Conservation (phyloP, 148 eudicot species). For the Dianthus caryophyllus region DNA sequence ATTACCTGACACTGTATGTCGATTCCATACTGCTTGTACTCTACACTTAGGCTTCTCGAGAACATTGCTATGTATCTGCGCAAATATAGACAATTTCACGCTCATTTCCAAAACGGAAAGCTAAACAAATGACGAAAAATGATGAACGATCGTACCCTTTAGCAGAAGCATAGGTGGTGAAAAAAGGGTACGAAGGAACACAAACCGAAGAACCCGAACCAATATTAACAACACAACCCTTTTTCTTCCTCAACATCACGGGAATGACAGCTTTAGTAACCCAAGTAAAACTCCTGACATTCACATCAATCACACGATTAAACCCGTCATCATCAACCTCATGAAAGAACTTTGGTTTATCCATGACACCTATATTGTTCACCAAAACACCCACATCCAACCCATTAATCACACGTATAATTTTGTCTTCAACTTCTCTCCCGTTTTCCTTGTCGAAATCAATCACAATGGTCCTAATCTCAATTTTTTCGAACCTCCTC, state of each 20-base stretch:
- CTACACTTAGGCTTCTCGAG: constrained; percentile 62
- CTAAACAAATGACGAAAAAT: too few relatives aligned
- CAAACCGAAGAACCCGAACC: constrained; percentile 67
- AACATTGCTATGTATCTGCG: constrained; percentile 65
- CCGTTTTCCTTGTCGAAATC: constrained; percentile 54
- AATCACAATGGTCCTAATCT: constrained; percentile 54
- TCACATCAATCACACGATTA: constrained; percentile 45
- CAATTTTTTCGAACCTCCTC: constrained; percentile 18
- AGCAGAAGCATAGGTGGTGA: constrained; percentile 58
- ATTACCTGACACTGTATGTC: constrained; percentile 83
- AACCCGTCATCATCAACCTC: constrained; percentile 48
- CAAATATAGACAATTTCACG: too few relatives aligned
- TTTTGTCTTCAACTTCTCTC: constrained; percentile 35
- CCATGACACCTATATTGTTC: too few relatives aligned
- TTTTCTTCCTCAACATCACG: constrained; percentile 60
- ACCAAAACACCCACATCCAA: constrained; percentile 49
- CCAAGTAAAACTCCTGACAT: constrained; percentile 55
- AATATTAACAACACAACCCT: constrained; percentile 63
- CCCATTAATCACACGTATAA: constrained; percentile 42
- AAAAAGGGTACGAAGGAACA: constrained; percentile 76
- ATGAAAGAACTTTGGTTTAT: constrained; percentile 45
- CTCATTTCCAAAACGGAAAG: too few relatives aligned
- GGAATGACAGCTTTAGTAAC: constrained; percentile 66
- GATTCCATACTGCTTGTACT: constrained; percentile 65
- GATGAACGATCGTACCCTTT: too few relatives aligned